Evolutionary conservation across 768 basidiomycete species (phyloP), one percentile per base, ranked within the genome.

Genomic region (Lepiota brunneoincarnata): DNA sequence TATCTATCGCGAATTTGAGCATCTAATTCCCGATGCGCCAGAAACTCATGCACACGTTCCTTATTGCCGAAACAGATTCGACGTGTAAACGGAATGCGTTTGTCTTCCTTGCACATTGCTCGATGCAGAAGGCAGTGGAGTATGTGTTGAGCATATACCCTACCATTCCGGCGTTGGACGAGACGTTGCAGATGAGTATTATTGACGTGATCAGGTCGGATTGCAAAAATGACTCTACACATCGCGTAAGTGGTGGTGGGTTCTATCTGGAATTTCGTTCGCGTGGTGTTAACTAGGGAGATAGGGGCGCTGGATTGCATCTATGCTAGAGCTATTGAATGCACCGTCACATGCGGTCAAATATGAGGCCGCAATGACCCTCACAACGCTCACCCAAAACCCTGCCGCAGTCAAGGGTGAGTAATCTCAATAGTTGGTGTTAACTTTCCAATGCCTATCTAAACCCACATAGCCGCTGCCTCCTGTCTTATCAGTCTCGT

Each of bases 31-130:
- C 7, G 95, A 99, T 66, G 96, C 92, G 0, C 89, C 97, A 1
- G 96, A 98, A n/a, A 68, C 82, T 98, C 66, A 88, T 98, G 69
- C 86, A 92, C 63, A 95, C 94, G 3, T 98, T 98, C 83, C 84
- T 98, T 52, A 87, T 87, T 21, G 96, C 95, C 41, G 96, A 98
- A 74, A 87, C 87, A 20, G 97, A 99, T 72, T 86, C 93, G 47
- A 95, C 93, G 3, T 98, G 95, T 76, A 94, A 95, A 66, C 86
- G 95, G 9, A 98, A 99, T 65, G 96, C 96, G 6, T 97, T 99
- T 68, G 93, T 96, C 40, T 94, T 96, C 70, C 84, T 98, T 28
- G 85, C 92, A 39, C 76, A 86, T 59, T 89, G 86, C 56, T 84
- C 94, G 2, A 92, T 95, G 77, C 81, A 84, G 0, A 93, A 89